Percentiles rank a stretch among this genome's conserved stretches.
Conservation (phyloP, 257 asterid genomes). For the Primulina huaijiensis region DNA sequence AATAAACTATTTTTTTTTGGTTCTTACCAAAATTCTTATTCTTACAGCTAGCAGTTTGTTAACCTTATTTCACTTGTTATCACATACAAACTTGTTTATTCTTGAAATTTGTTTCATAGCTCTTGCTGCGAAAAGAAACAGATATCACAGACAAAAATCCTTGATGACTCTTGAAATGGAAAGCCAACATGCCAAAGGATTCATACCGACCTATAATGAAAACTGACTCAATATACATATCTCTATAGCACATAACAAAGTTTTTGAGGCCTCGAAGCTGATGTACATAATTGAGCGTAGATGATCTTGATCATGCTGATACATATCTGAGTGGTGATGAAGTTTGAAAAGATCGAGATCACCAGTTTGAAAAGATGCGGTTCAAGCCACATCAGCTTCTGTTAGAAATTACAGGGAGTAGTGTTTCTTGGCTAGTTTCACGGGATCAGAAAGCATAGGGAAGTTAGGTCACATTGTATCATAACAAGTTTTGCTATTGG, state of each 20-base stretch:
- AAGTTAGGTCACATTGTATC: constrained; percentile 20
- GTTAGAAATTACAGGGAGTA: constrained; percentile 24
- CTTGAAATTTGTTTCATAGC: constrained; percentile 39
- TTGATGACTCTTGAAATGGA: constrained; percentile 91
- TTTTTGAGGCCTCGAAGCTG: constrained; percentile 28
- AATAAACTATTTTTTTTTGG: neutral
- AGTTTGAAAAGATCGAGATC: constrained; percentile 1
- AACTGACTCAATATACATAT: constrained; percentile 34
- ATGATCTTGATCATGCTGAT: constrained; percentile 28
- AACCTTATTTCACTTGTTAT: neutral
- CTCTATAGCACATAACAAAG: constrained; percentile 12
- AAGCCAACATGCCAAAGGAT: constrained; percentile 98
- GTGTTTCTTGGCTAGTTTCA: constrained; percentile 11
- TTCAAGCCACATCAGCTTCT: constrained; percentile 11
- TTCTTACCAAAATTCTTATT: neutral
- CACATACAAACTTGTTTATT: neutral
- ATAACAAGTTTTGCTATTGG: constrained; percentile 22
- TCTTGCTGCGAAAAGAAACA: constrained; percentile 79
- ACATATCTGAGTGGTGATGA: constrained; percentile 19
- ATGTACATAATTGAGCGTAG: constrained; percentile 11
- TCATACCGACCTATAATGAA: constrained; percentile 64
- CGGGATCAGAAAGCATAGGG: constrained; percentile 15
- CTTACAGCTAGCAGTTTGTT: neutral
- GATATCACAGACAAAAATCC: constrained; percentile 84
- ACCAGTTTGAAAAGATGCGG: constrained; percentile 25